phyloP scores from a whole-genome alignment of 2,329 filamentous ascomycete genomes.

The Decorospora gaudefroyi region DNA sequence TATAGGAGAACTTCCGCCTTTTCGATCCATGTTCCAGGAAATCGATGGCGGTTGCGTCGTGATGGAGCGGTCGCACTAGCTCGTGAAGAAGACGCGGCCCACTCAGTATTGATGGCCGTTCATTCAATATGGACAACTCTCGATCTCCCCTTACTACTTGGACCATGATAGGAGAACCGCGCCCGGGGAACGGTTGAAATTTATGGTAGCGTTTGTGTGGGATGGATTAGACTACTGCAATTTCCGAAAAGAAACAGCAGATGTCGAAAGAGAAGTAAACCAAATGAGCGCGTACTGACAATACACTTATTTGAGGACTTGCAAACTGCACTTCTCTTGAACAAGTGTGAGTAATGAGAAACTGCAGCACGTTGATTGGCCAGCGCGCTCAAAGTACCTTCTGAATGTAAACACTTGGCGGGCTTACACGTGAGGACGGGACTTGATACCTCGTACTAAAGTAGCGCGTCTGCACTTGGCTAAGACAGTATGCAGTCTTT shows the following conservation, averaged over 20 bases:
- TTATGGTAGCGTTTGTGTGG: no score
- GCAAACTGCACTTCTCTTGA: constrained; percentile 3
- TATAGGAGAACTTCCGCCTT: constrained; percentile 62
- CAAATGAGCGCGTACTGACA: neutral
- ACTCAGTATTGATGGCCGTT: constrained; percentile 55
- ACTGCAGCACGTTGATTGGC: constrained; percentile 42
- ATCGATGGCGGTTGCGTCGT: constrained; percentile 62
- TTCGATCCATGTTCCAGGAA: constrained; percentile 59
- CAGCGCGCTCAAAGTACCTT: constrained; percentile 17
- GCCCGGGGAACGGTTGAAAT: neutral
- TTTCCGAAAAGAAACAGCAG: no score
- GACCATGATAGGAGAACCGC: constrained; percentile 25
- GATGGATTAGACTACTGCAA: no score
- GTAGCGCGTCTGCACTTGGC: constrained; percentile 12
- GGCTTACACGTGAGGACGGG: constrained; percentile 32
- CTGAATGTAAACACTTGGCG: constrained; percentile 22
- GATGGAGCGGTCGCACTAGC: constrained; percentile 58
- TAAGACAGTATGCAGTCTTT: constrained; percentile 10
- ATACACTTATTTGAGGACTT: neutral
- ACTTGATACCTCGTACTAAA: constrained; percentile 7
- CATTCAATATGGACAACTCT: constrained; percentile 58
- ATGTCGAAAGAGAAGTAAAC: neutral
- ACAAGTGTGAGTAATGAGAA: constrained; percentile 40
- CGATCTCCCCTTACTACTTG: constrained; percentile 12
- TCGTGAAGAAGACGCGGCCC: constrained; percentile 65